Conservation (phyloP, 495 filamentous ascomycete genomes). For the Astrocystis sublimbata region DNA sequence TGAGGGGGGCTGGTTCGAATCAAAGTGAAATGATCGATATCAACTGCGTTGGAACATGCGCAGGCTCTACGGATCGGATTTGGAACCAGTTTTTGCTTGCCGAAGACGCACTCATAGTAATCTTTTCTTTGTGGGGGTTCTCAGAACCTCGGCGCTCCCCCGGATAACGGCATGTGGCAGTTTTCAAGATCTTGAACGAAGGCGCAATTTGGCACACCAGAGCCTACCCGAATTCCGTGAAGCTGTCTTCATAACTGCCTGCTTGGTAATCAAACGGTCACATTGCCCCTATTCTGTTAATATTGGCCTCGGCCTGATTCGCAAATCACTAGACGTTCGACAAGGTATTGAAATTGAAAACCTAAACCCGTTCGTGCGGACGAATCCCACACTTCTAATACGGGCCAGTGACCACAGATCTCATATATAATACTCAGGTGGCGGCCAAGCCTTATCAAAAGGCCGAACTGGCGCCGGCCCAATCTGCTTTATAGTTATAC, state of each 20-base stretch:
- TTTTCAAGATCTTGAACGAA: neutral
- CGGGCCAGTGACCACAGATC: neutral
- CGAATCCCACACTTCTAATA: neutral
- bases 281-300: neutral
- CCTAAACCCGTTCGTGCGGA: neutral
- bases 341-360: neutral
- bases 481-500: neutral
- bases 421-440: neutral
- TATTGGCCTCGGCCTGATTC: neutral
- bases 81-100: too few species aligned
- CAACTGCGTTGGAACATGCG: too few species aligned
- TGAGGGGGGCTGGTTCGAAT: too few species aligned
- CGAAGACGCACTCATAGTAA: neutral
- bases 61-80: too few species aligned
- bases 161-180: neutral
- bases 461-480: constrained; percentile 7
- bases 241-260: neutral
- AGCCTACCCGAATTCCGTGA: neutral
- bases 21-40: too few species aligned
- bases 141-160: neutral
- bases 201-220: neutral
- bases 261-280: neutral
- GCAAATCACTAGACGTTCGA: neutral
- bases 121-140: too few species aligned
- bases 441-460: neutral